Evolutionary conservation across 345 rosid species (phyloP).

Genomic region (Eutrema yunnanense): DNA sequence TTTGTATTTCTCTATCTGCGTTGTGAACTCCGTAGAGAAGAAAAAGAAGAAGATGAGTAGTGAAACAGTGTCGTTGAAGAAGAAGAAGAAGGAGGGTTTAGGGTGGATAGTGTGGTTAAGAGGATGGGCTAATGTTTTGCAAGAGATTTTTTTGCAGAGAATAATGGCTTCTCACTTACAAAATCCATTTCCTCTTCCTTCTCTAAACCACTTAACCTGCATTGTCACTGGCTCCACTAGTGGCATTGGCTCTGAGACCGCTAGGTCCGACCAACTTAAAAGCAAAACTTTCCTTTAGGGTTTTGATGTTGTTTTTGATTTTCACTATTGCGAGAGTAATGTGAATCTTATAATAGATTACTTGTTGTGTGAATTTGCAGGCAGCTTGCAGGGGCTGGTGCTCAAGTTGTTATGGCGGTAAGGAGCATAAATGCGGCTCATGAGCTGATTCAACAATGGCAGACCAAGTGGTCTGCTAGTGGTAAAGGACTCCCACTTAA

Average conservation of each 20-base stretch:
- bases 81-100: conserved; percentile 41
- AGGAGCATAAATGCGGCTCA: conserved; percentile 26
- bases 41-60: not conserved
- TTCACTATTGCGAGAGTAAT: no score
- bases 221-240: conserved; percentile 89
- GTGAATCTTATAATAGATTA: not conserved
- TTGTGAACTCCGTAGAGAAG: not conserved
- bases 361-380: conserved; percentile 22
- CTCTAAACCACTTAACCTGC: conserved; percentile 57
- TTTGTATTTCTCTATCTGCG: not conserved
- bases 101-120: conserved; percentile 85
- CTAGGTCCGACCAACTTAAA: conserved; percentile 35
- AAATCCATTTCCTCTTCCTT: conserved; percentile 70
- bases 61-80: not conserved
- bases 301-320: no score
- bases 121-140: conserved; percentile 56
- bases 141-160: conserved; percentile 71
- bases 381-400: conserved; percentile 87
- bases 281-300: no score
- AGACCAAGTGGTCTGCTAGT: conserved; percentile 20
- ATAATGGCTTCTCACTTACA: conserved; percentile 65
- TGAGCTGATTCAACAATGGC: conserved; percentile 20
- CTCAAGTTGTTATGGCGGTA: conserved; percentile 88
- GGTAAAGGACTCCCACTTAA: conserved; percentile 13
- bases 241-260: conserved; percentile 84